Percentiles rank a stretch among this genome's conserved stretches.
These are phyloP conservation scores for Lotmaria passim DNA, from an alignment of 208 protist species.

Conservation along the genomic window DNA sequence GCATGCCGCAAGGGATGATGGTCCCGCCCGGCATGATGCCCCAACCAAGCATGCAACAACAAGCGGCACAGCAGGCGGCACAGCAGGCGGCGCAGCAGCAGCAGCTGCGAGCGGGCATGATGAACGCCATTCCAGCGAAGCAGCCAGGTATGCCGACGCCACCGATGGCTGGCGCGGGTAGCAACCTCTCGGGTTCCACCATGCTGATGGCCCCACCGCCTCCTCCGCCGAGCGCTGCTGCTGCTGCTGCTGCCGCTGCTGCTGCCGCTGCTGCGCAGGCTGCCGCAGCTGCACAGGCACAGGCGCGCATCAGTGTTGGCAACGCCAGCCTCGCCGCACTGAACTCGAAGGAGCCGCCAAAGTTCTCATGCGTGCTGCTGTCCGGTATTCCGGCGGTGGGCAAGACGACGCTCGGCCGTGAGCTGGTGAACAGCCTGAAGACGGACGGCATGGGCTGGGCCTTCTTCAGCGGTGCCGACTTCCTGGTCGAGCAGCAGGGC, in stretches of 20 bases:
- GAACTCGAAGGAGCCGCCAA: conserved; percentile 81
- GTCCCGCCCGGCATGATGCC: conserved; percentile 10
- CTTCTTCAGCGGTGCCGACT: conserved; percentile 90
- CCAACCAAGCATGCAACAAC: not conserved
- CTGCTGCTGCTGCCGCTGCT: not conserved
- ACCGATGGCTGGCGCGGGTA: not conserved
- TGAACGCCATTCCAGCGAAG: not conserved
- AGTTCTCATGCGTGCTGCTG: conserved; percentile 88
- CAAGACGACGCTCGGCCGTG: conserved; percentile 80
- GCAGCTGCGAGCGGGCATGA: conserved; percentile 4
- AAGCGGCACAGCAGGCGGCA: conserved; percentile 6
- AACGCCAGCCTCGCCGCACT: conserved; percentile 73
- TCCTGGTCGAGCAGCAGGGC: conserved; percentile 43
- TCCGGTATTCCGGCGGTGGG: conserved; percentile 76
- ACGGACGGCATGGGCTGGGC: conserved; percentile 77
- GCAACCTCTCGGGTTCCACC: not conserved
- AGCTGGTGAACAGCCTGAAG: conserved; percentile 76
- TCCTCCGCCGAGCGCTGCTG: not conserved
- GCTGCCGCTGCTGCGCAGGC: conserved; percentile 10
- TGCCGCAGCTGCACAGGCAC: conserved; percentile 13
- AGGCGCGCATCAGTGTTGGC: conserved; percentile 66
- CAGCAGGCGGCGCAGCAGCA: conserved; percentile 15
- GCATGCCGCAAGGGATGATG: conserved; percentile 24
- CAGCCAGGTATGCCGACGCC: not conserved
- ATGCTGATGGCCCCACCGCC: not conserved